Percentiles rank a stretch among this genome's conserved stretches.
Evolutionary conservation across 1,284 basidiomycete species (phyloP).

Genomic region (Mycena sp.): DNA sequence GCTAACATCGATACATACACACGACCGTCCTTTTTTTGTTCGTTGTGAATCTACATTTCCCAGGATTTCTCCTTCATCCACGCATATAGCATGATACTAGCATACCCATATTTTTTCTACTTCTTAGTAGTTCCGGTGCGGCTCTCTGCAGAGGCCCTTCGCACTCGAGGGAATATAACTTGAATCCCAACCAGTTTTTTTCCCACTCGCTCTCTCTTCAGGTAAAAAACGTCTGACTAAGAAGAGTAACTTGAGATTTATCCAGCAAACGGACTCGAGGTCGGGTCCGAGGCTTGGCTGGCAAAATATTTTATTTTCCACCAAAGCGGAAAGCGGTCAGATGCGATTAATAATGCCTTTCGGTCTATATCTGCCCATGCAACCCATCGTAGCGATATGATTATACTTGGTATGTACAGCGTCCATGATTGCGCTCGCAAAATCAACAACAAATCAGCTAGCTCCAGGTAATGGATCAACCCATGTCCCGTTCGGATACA

Average conservation of each 20-base stretch:
- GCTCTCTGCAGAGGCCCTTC: neutral
- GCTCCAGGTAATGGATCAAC: conserved; percentile 76
- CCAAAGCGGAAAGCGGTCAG: too few relatives aligned
- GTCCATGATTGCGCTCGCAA: conserved; percentile 15
- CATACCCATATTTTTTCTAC: conserved; percentile 17
- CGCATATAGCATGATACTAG: conserved; percentile 11
- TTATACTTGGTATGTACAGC: conserved; percentile 21
- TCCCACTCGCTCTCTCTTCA: too few relatives aligned
- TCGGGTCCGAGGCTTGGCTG: too few relatives aligned
- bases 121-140: conserved; percentile 12
- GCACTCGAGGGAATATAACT: conserved; percentile 15
- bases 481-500: conserved; percentile 88
- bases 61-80: conserved; percentile 15
- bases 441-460: conserved; percentile 51
- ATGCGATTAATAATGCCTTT: neutral
- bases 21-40: neutral
- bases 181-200: neutral
- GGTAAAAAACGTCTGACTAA: too few relatives aligned
- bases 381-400: neutral
- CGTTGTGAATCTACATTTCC: conserved; percentile 1
- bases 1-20: conserved; percentile 46
- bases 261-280: too few relatives aligned
- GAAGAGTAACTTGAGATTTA: too few relatives aligned
- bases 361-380: neutral
- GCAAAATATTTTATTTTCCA: too few relatives aligned